Conservation (phyloP, 331 rosid genomes). For the Erythrophleum ivorense region DNA sequence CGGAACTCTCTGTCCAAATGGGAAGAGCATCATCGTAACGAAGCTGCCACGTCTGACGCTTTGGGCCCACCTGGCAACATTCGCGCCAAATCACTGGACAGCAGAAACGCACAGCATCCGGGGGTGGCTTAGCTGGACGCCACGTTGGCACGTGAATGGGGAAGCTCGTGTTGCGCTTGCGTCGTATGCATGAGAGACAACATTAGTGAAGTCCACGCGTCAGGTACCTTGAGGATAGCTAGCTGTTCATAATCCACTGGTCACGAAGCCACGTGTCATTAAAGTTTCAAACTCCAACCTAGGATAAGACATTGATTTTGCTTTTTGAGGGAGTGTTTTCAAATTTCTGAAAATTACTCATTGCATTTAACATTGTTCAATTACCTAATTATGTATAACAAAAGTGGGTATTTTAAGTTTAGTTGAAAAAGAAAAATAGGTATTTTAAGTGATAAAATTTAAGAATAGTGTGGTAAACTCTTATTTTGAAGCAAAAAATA, state of each 20-base stretch:
- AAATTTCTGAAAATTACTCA: neutral
- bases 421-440: too few relatives aligned
- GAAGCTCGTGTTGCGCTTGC: neutral
- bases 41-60: neutral
- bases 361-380: too few relatives aligned
- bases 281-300: neutral
- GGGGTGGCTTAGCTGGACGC: neutral
- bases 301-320: neutral
- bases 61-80: neutral
- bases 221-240: neutral
- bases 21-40: neutral
- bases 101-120: too few relatives aligned
- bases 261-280: neutral
- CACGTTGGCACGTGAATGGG: slow-evolving; percentile 3
- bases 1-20: neutral
- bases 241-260: neutral
- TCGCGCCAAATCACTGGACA: slow-evolving; percentile 2
- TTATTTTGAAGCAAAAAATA: too few relatives aligned
- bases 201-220: slow-evolving; percentile 24
- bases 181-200: slow-evolving; percentile 21
- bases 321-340: neutral
- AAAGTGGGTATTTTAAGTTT: too few relatives aligned
- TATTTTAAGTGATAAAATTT: too few relatives aligned
- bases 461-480: too few relatives aligned
- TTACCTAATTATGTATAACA: too few relatives aligned